Evolutionary conservation across 2,329 filamentous ascomycete genomes (phyloP).

Genomic region (Leptodontidium sp.): DNA sequence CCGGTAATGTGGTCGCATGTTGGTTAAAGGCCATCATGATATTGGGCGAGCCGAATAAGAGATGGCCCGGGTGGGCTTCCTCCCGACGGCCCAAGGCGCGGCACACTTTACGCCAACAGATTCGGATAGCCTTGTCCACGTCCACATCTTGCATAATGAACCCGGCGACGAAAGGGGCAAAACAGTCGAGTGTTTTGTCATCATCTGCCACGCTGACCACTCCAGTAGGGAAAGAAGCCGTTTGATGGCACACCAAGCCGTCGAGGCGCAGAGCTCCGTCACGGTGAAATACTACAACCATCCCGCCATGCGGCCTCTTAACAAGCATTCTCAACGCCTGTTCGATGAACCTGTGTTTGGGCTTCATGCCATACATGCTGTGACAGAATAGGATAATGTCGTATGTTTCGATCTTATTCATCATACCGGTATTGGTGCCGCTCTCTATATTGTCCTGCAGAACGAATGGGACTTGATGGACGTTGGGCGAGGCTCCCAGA

Average conservation of each 20-base stretch:
- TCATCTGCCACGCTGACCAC: conserved; percentile 53
- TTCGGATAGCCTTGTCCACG: conserved; percentile 43
- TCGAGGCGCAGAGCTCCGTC: conserved; percentile 53
- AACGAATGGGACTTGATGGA: conserved; percentile 52
- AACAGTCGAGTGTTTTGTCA: conserved; percentile 56
- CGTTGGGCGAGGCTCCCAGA: conserved; percentile 50
- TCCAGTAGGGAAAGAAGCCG: conserved; percentile 56
- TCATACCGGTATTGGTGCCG: conserved; percentile 35
- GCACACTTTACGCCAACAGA: conserved; percentile 61
- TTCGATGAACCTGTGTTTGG: conserved; percentile 56
- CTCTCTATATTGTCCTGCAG: conserved; percentile 41
- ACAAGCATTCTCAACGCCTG: conserved; percentile 57
- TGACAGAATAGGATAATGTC: conserved; percentile 69
- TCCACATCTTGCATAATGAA: conserved; percentile 49
- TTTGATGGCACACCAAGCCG: conserved; percentile 57
- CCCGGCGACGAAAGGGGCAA: conserved; percentile 61
- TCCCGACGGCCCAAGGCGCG: conserved; percentile 55
- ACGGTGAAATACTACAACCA: conserved; percentile 66
- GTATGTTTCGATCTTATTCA: conserved; percentile 51
- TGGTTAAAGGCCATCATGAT: conserved; percentile 61
- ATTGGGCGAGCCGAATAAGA: conserved; percentile 52
- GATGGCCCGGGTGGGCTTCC: conserved; percentile 47
- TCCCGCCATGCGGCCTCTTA: conserved; percentile 48
- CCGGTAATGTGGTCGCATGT: conserved; percentile 53
- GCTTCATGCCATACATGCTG: conserved; percentile 68